phyloP scores from a whole-genome alignment of 805 yeast species.

The Lachancea sp. region DNA sequence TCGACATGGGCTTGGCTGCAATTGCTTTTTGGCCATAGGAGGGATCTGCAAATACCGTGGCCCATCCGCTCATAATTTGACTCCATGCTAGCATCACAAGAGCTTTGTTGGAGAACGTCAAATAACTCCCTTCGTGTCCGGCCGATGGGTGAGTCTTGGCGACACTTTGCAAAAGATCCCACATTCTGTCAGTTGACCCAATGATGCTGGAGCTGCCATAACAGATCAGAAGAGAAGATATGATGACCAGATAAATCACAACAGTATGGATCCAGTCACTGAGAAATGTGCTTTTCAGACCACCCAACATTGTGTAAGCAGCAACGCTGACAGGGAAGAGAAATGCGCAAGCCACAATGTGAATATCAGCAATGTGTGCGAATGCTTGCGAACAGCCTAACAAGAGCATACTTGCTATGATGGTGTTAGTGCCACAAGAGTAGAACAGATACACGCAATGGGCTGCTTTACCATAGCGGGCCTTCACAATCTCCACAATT shows the following conservation, averaged over 20 bases:
- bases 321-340: slow-evolving; percentile 39
- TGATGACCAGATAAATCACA: slow-evolving; percentile 33
- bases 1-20: slow-evolving; percentile 30
- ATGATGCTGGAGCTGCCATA: slow-evolving; percentile 30
- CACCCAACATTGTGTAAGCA: slow-evolving; percentile 41
- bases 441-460: slow-evolving; percentile 30
- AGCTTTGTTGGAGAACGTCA: slow-evolving; percentile 25
- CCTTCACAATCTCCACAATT: slow-evolving; percentile 29
- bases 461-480: slow-evolving; percentile 30
- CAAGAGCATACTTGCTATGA: slow-evolving; percentile 32
- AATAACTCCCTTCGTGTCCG: slow-evolving; percentile 25
- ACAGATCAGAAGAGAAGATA: slow-evolving; percentile 25
- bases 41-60: slow-evolving; percentile 29
- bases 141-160: slow-evolving; percentile 23
- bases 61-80: slow-evolving; percentile 21
- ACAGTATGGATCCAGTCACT: slow-evolving; percentile 41
- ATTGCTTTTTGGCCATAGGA: slow-evolving; percentile 34
- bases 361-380: slow-evolving; percentile 26
- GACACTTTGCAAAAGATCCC: slow-evolving; percentile 27
- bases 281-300: slow-evolving; percentile 40
- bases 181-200: slow-evolving; percentile 38
- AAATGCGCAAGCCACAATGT: slow-evolving; percentile 36
- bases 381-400: slow-evolving; percentile 37
- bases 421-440: slow-evolving; percentile 31
- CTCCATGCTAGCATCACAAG: slow-evolving; percentile 23